Base-by-base conservation (phyloP, 805 yeast genomes). In the Starmerella cellae region DNA sequence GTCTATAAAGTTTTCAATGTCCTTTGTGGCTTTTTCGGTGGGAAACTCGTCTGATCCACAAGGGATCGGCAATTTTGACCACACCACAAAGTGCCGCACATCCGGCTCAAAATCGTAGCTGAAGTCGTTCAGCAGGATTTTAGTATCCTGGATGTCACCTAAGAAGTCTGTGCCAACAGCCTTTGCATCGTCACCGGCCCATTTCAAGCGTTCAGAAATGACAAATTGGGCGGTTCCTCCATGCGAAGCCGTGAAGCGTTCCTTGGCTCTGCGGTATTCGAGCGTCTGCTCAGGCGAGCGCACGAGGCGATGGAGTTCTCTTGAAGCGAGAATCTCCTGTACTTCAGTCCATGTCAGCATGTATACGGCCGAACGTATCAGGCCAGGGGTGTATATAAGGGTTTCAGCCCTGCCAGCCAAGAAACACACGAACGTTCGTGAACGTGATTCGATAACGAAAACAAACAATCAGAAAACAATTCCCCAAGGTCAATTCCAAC, bases 71-170 rank as follows among this genome's bases (percentile, higher is more conserved):
- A 64, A 56, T 50, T 72, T 70, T 13, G 73, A 60, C 80, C 80
- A 74, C 16, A 75, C 70, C 31, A 77, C 75, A 32, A 73, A 54
- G 52, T 74, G 80, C 18, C 53, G 53, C 35, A 74, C 66, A 31
- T 67, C 68, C 3, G 53, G 47, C 30, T 64, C 74, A 42, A 74
- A 66, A 44, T 68, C 69, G 56, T 74, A 74, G 1, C 78, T 77
- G 55, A 71, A 74, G 52, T 72, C 75, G 53, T 74, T 74, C 39
- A 50, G 54, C 23, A 74, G 56, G 26, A 75, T 64, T 46, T 67
- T 68, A 28, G 72, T 47, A 51, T 73, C 77, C 1, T 48, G 4
- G 13, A 26, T 14, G 39, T 40, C 29, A 16, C 38, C 52, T 10
- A 60, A 45, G 22, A 54, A 48, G 19, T 39, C 31, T 13, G 19